Conservation (phyloP, 305 asterid species). For the Solanum hybrid region DNA sequence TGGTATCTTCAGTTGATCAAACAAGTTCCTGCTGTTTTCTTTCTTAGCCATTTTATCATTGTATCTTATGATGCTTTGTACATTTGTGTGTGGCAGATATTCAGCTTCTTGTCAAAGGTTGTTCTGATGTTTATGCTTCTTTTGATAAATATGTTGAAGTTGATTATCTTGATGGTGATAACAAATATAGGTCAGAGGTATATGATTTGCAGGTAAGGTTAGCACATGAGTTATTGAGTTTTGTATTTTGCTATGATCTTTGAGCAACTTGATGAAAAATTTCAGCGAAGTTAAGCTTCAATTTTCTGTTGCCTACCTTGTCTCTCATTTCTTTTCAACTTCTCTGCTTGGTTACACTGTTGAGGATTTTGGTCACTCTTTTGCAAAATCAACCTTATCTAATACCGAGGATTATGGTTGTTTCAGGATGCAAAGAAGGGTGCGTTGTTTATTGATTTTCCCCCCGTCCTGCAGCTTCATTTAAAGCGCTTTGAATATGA, state of each 20-base stretch:
- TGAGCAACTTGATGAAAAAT: neutral
- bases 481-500: constrained; percentile 96
- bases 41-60: constrained; percentile 5
- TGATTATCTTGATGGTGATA: constrained; percentile 91
- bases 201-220: constrained; percentile 77
- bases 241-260: neutral
- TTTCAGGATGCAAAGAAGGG: constrained; percentile 94
- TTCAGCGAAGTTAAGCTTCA: neutral
- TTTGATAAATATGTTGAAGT: constrained; percentile 94
- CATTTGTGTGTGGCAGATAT: constrained; percentile 42
- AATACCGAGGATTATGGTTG: neutral
- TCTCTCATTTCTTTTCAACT: neutral
- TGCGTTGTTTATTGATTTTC: constrained; percentile 84
- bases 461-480: constrained; percentile 97
- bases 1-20: constrained; percentile 19
- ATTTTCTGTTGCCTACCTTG: neutral
- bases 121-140: constrained; percentile 88
- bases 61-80: constrained; percentile 20
- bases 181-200: constrained; percentile 75
- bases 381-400: neutral
- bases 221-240: neutral
- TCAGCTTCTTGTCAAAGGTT: constrained; percentile 93
- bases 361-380: neutral
- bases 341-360: neutral
- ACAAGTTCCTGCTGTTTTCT: neutral